phyloP scores from a whole-genome alignment of 2,329 filamentous ascomycete species.

The Cladosporium velox region DNA sequence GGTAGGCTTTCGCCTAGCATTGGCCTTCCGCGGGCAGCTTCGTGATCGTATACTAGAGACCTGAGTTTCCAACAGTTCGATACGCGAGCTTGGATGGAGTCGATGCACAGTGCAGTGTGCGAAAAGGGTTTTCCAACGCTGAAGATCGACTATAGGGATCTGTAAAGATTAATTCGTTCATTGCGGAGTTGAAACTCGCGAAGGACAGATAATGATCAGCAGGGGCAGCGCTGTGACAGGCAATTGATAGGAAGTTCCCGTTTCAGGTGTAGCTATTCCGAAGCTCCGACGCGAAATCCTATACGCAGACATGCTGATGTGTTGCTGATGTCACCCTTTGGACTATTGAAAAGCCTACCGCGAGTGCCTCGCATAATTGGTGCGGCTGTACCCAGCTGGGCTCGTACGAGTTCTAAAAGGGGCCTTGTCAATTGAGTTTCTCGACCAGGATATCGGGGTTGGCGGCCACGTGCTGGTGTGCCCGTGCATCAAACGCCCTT shows the following conservation, averaged over 20 bases:
- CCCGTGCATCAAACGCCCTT: constrained; percentile 9
- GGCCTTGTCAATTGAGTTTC: constrained; percentile 13
- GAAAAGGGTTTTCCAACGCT: background rate
- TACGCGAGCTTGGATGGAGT: background rate
- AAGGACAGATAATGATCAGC: constrained; percentile 8
- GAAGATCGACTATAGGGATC: constrained; percentile 16
- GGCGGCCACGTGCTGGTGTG: constrained; percentile 9
- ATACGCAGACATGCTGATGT: constrained; percentile 7
- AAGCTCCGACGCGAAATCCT: constrained; percentile 12
- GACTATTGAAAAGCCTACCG: constrained; percentile 11
- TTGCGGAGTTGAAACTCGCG: constrained; percentile 8
- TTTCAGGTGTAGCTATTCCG: constrained; percentile 1
- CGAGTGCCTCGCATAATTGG: background rate
- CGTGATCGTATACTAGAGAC: background rate
- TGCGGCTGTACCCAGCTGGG: constrained; percentile 7
- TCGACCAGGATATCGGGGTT: constrained; percentile 14
- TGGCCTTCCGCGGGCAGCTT: background rate
- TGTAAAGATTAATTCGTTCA: constrained; percentile 5
- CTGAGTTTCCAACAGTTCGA: background rate
- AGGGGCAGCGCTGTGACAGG: constrained; percentile 14
- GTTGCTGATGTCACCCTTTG: constrained; percentile 10
- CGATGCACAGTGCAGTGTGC: background rate
- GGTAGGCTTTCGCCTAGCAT: background rate
- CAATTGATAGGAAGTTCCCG: background rate
- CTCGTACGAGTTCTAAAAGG: constrained; percentile 18